These are phyloP conservation scores for Calonectria honghensis DNA, from an alignment of 2,329 filamentous ascomycete species.

Conservation along the genomic window DNA sequence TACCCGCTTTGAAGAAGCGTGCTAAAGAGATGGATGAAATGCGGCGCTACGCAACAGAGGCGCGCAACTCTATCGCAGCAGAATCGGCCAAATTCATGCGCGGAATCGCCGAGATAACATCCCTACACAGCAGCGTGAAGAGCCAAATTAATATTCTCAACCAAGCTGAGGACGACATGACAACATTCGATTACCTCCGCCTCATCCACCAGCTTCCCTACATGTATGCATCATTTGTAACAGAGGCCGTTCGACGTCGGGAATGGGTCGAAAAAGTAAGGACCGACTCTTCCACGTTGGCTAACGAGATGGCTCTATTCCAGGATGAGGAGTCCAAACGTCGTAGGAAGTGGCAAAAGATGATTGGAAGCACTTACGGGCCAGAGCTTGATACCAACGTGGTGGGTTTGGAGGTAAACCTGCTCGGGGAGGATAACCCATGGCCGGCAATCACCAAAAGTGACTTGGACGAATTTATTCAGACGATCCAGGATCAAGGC, in stretches of 20 bases:
- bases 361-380: slow-evolving; percentile 84
- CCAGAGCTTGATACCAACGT: slow-evolving; percentile 81
- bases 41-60: slow-evolving; percentile 75
- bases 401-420: slow-evolving; percentile 87
- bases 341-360: slow-evolving; percentile 92
- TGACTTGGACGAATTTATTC: slow-evolving; percentile 85
- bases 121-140: slow-evolving; percentile 82
- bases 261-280: slow-evolving; percentile 96
- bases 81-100: slow-evolving; percentile 86
- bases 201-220: slow-evolving; percentile 89
- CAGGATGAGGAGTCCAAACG: slow-evolving; percentile 95
- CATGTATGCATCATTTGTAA: slow-evolving; percentile 91
- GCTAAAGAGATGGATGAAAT: slow-evolving; percentile 77
- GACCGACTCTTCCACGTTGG: slow-evolving; percentile 88
- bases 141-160: slow-evolving; percentile 82
- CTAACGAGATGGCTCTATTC: slow-evolving; percentile 93
- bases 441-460: slow-evolving; percentile 88
- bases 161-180: slow-evolving; percentile 83
- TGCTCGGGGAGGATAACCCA: slow-evolving; percentile 84
- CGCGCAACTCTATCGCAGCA: slow-evolving; percentile 80
- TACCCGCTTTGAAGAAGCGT: slow-evolving; percentile 75
- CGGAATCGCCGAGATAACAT: slow-evolving; percentile 86
- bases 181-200: slow-evolving; percentile 87
- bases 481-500: slow-evolving; percentile 78
- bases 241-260: slow-evolving; percentile 88